Conservation (phyloP, 306 rosid species). For the Corylus americana region DNA sequence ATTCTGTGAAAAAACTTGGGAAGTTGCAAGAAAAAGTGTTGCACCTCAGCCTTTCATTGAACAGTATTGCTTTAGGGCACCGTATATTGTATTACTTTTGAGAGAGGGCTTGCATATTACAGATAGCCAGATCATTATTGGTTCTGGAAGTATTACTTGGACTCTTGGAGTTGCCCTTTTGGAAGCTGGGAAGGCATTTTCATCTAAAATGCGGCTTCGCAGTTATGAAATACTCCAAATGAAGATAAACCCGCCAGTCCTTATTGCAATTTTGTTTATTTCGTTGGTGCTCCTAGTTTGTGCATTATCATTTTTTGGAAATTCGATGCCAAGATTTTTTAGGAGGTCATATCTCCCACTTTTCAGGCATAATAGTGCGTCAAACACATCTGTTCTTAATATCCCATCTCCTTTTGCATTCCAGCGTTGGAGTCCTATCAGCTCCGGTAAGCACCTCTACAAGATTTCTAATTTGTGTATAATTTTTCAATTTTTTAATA, state of each 20-base stretch:
- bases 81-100: constrained; percentile 73
- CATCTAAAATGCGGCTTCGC: constrained; percentile 54
- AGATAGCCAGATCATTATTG: constrained; percentile 69
- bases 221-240: constrained; percentile 54
- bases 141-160: constrained; percentile 97
- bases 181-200: constrained; percentile 80
- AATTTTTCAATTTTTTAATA: constrained; percentile 10
- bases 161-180: constrained; percentile 92
- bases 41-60: constrained; percentile 92
- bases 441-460: constrained; percentile 58
- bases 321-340: constrained; percentile 71
- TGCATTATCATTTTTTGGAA: constrained; percentile 66
- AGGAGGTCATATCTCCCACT: constrained; percentile 77
- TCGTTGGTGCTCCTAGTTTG: constrained; percentile 67
- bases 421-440: constrained; percentile 84
- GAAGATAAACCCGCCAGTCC: constrained; percentile 65
- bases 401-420: constrained; percentile 76
- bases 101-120: constrained; percentile 89
- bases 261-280: constrained; percentile 54
- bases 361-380: constrained; percentile 61
- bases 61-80: constrained; percentile 98
- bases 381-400: constrained; percentile 70
- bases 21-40: constrained; percentile 76
- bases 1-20: constrained; percentile 84
- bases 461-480: constrained; percentile 15